These are phyloP conservation scores for Phalaenopsis equestris DNA, from an alignment of 106 monocot species.

Conservation along the genomic window DNA sequence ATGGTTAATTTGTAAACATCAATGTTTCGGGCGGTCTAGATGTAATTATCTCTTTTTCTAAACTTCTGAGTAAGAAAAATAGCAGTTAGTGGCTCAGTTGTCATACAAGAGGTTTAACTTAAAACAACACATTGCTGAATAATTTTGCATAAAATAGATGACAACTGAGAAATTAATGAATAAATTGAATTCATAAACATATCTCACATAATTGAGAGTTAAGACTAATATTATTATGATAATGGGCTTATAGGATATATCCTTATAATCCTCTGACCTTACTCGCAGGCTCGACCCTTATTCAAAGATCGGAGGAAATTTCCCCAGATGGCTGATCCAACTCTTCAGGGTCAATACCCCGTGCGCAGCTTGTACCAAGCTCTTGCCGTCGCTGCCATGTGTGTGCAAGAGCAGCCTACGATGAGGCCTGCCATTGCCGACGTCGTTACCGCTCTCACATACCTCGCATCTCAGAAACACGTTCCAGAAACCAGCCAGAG, in stretches of 20 bases:
- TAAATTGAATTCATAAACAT: too few species aligned
- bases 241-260: neutral
- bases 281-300: slow-evolving; percentile 26
- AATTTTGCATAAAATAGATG: too few species aligned
- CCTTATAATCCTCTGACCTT: neutral
- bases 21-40: too few species aligned
- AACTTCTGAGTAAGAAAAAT: too few species aligned
- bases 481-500: neutral
- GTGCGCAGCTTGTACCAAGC: slow-evolving; percentile 23
- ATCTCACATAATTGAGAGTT: too few species aligned
- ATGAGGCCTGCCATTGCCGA: slow-evolving; percentile 28
- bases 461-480: slow-evolving; percentile 28
- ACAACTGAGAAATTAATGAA: too few species aligned
- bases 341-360: slow-evolving; percentile 23
- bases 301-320: slow-evolving; percentile 34
- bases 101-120: too few species aligned
- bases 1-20: too few species aligned
- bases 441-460: slow-evolving; percentile 32
- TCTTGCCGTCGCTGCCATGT: slow-evolving; percentile 36
- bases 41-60: too few species aligned
- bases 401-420: slow-evolving; percentile 27
- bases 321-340: slow-evolving; percentile 23
- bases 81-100: too few species aligned
- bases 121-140: too few species aligned
- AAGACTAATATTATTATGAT: too few species aligned